Conservation (phyloP, 768 basidiomycete genomes). For the Leccinum fibrillosum region DNA sequence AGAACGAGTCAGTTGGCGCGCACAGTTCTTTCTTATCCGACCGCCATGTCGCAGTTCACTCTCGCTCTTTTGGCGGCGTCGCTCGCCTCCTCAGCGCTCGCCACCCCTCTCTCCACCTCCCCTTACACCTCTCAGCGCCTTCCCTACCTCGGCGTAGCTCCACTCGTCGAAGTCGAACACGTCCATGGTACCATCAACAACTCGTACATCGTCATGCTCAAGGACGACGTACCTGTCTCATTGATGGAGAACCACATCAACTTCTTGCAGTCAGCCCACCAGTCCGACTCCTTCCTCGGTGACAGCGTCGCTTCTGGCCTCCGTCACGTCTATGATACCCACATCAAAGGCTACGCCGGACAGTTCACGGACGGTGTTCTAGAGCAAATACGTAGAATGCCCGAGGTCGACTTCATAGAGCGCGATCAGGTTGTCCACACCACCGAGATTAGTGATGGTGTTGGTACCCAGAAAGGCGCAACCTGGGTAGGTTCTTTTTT, state of each 20-base stretch:
- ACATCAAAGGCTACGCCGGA: conserved; percentile 79
- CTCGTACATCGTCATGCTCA: conserved; percentile 93
- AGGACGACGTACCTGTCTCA: conserved; percentile 56
- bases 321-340: conserved; percentile 73
- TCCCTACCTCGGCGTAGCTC: conserved; percentile 54
- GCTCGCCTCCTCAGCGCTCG: conserved; percentile 33
- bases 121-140: conserved; percentile 34
- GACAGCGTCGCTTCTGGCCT: conserved; percentile 49
- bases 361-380: conserved; percentile 68
- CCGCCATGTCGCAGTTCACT: conserved; percentile 34
- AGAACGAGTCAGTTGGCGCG: conserved; percentile 16
- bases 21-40: conserved; percentile 13
- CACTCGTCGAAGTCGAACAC: conserved; percentile 55
- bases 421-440: conserved; percentile 90
- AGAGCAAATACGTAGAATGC: conserved; percentile 72
- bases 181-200: conserved; percentile 76
- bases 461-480: conserved; percentile 56
- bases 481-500: conserved; percentile 67
- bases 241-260: conserved; percentile 75
- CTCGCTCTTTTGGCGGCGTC: conserved; percentile 38
- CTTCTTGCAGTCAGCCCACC: conserved; percentile 65
- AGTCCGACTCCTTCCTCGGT: conserved; percentile 48
- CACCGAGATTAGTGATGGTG: conserved; percentile 23
- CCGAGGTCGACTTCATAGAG: conserved; percentile 92
- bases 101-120: conserved; percentile 46